phyloP scores from a whole-genome alignment of 129 eudicot genomes.

The Flaveria sonorensis region DNA sequence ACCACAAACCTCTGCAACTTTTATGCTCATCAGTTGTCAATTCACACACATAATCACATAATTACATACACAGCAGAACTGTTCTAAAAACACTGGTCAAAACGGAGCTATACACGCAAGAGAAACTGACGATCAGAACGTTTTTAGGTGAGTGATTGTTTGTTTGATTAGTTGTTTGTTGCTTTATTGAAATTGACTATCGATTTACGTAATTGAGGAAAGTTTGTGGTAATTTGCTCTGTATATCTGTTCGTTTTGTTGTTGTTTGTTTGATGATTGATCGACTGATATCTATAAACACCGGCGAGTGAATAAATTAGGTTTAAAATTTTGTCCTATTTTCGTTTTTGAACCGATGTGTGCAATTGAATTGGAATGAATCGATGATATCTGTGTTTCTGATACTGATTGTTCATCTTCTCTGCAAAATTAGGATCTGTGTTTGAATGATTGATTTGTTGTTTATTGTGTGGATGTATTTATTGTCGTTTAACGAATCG shows the following conservation, averaged over 20 bases:
- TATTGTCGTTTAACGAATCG: slow-evolving; percentile 8
- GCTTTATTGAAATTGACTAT: slow-evolving; percentile 20
- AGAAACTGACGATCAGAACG: slow-evolving; percentile 10
- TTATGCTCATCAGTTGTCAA: slow-evolving; percentile 7
- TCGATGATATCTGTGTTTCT: not conserved
- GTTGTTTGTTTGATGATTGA: too few relatives aligned
- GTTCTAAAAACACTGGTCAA: not conserved
- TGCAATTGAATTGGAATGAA: slow-evolving; percentile 15
- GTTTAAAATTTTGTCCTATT: not conserved
- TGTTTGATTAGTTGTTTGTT: not conserved
- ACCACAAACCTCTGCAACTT: slow-evolving; percentile 27
- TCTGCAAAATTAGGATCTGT: slow-evolving; percentile 12
- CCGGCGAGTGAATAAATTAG: too few relatives aligned
- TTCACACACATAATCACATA: slow-evolving; percentile 1
- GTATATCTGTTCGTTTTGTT: not conserved
- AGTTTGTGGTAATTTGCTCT: not conserved
- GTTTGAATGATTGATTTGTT: slow-evolving; percentile 2
- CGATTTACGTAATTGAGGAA: not conserved
- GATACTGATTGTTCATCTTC: slow-evolving; percentile 3
- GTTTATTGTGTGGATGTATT: not conserved
- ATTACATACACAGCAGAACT: slow-evolving; percentile 19
- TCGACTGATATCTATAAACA: too few relatives aligned
- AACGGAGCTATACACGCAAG: not conserved
- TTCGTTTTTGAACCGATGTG: not conserved
- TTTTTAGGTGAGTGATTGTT: slow-evolving; percentile 20